Evolutionary conservation across 1,284 basidiomycete genomes (phyloP), one percentile per base, ranked within the genome.

Genomic region (Ganoderma sinense): DNA sequence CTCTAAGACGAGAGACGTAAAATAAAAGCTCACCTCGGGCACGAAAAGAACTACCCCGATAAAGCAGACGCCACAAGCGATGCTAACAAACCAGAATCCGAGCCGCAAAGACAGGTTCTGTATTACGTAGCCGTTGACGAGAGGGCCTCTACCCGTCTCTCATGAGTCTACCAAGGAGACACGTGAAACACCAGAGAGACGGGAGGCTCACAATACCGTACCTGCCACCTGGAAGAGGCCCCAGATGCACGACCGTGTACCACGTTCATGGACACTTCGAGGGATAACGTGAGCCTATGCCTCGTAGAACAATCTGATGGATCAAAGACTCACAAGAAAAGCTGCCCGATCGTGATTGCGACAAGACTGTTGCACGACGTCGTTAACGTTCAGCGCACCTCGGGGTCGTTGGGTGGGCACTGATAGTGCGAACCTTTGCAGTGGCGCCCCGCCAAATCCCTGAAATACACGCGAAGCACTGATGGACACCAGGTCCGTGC

Each of bases 401-500:
- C 36, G 36, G 6, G 36, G 36, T 36, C 6, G 3, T 36, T n/a
- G 2, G 41, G 2, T 26, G 2, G 40, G 14, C 40, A 1, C 36
- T 31, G 45, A 8, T 14, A 20, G 3, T 33, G 53, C 66, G 4
- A 59, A 82, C 83, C 82, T 83, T 76, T 84, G 83, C 53, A 83
- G 69, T 2, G 84, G 79, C 1, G 84, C 83, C 84, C 84, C 84
- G n/a, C 83, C 84, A 71, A 85, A 82, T 0, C 84, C 84, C 76
- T 85, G 84, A 71, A 86, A 84, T 3, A 82, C 78, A 11, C 84
- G 78, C 10, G 84, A 82, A 1, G 82, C 84, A n/a, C 80, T 77
- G 41, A 86, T 84, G 1, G 83, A 84, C 0, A 79, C 72, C 39
- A 85, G 75, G 58, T 79, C 82, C 8, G 83, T 82, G 69, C 83